Evolutionary conservation across 1,284 basidiomycete species (phyloP).

Genomic region (Porogramme epimiltina): DNA sequence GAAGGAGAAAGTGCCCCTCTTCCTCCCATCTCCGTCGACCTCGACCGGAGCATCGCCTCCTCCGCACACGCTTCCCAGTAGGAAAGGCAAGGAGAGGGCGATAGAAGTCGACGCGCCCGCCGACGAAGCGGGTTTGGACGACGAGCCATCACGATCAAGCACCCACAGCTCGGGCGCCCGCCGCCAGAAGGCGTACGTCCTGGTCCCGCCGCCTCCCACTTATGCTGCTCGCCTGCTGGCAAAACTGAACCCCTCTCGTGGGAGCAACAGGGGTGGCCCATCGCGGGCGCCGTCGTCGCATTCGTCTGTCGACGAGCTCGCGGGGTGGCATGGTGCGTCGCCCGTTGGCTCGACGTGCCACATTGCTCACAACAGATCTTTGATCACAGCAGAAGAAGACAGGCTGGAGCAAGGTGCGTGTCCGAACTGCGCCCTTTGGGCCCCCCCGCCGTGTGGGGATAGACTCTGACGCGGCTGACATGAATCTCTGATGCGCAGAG

Average conservation of each 20-base stretch:
- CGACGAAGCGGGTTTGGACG: no score
- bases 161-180: no score
- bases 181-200: no score
- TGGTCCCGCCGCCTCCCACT: no score
- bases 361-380: no score
- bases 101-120: no score
- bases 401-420: constrained; percentile 9
- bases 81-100: constrained; percentile 14
- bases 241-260: no score
- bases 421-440: not conserved
- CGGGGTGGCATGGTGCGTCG: constrained; percentile 21
- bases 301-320: constrained; percentile 16
- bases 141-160: no score
- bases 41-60: constrained; percentile 6
- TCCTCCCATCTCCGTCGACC: constrained; percentile 26
- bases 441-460: no score
- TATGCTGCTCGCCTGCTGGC: no score
- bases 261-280: constrained; percentile 3
- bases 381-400: constrained; percentile 7
- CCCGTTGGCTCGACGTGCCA: not conserved
- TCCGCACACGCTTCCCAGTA: not conserved
- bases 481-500: constrained; percentile 11
- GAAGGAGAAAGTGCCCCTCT: constrained; percentile 18
- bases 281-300: no score
- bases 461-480: not conserved